Evolutionary conservation across 441 rosid species (phyloP).

Genomic region (Bruguiera hainesii): DNA sequence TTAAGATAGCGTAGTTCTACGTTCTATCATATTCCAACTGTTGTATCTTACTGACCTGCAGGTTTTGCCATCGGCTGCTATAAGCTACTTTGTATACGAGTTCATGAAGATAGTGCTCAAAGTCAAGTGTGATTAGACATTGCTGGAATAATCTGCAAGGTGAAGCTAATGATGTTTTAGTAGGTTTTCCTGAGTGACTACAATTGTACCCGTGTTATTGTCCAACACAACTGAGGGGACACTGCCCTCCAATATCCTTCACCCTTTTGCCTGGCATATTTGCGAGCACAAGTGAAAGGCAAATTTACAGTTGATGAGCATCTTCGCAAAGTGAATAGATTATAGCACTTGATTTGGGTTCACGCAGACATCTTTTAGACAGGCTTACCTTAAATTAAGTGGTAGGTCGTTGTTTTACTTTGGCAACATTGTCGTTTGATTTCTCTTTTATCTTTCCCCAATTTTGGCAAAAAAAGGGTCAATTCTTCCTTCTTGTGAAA

Average conservation of each 20-base stretch:
- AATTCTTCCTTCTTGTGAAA: too few relatives aligned
- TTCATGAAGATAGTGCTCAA: constrained; percentile 79
- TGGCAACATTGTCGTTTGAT: too few relatives aligned
- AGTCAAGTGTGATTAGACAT: constrained; percentile 55
- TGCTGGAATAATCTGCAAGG: neutral
- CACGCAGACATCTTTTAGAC: too few relatives aligned
- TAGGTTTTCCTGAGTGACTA: neutral
- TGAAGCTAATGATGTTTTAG: neutral
- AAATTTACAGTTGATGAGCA: neutral
- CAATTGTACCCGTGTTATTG: neutral
- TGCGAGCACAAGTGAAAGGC: constrained; percentile 5
- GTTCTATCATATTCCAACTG: constrained; percentile 1
- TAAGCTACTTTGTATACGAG: constrained; percentile 84
- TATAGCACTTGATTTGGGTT: too few relatives aligned
- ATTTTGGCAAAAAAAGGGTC: too few relatives aligned
- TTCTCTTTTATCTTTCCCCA: too few relatives aligned
- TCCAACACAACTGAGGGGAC: neutral
- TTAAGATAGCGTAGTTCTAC: neutral
- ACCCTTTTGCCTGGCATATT: constrained; percentile 7
- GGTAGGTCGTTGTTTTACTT: too few relatives aligned
- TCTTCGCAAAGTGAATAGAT: neutral
- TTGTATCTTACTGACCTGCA: constrained; percentile 25
- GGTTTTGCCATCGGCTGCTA: constrained; percentile 93
- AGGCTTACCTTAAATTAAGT: too few relatives aligned
- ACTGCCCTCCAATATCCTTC: neutral